Conservation (phyloP, 73 alveolate species). For the Durusdinium trenchii region DNA sequence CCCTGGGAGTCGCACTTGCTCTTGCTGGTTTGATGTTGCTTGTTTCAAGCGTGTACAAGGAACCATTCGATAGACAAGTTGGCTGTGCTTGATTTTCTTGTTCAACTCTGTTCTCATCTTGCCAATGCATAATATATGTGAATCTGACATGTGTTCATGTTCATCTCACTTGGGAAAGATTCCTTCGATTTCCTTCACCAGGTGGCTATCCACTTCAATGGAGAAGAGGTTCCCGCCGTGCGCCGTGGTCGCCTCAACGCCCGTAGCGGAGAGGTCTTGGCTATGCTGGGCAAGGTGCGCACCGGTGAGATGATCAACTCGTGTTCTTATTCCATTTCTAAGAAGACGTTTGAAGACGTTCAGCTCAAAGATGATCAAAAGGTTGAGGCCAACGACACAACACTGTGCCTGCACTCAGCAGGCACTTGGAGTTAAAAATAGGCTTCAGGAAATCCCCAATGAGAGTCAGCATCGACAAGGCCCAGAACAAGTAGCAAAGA, state of each 20-base stretch:
- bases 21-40: too few species aligned
- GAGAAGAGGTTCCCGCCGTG: slow-evolving; percentile 73
- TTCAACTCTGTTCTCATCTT: not conserved
- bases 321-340: too few species aligned
- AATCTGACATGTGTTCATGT: not conserved
- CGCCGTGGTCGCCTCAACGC: slow-evolving; percentile 88
- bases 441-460: too few species aligned
- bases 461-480: too few species aligned
- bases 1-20: not conserved
- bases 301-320: not conserved
- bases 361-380: too few species aligned
- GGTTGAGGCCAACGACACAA: too few species aligned
- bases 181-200: not conserved
- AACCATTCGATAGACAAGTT: too few species aligned
- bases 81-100: not conserved
- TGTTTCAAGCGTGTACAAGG: too few species aligned
- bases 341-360: too few species aligned
- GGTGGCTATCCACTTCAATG: slow-evolving; percentile 86
- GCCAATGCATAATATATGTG: not conserved
- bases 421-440: too few species aligned
- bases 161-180: not conserved
- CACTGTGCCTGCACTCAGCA: too few species aligned
- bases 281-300: slow-evolving; percentile 59
- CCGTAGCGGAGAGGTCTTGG: slow-evolving; percentile 65
- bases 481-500: not conserved